Percentiles rank a stretch among this genome's conserved stretches.
These are phyloP conservation scores for Vanrija pseudolonga DNA, from an alignment of 1,284 basidiomycete genomes.

Conservation along the genomic window DNA sequence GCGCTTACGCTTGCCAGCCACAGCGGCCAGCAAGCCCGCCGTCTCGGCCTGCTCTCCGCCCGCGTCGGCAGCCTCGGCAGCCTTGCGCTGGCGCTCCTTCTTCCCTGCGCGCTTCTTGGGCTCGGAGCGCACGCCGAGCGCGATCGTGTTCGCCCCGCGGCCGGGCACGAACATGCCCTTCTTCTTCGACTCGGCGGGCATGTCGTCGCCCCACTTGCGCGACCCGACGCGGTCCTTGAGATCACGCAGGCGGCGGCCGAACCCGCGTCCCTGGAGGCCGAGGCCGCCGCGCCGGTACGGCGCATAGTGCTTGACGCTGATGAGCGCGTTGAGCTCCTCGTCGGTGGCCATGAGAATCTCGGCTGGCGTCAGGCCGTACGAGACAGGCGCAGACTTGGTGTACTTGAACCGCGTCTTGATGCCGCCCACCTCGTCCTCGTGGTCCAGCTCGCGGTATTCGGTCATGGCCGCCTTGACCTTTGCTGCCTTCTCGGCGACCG, in stretches of 20 bases:
- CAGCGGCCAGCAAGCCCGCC: neutral
- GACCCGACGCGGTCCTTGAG: constrained; percentile 60
- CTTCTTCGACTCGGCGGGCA: constrained; percentile 22
- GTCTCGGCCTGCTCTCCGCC: constrained; percentile 1
- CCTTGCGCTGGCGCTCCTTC: constrained; percentile 46
- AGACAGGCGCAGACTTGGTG: constrained; percentile 63
- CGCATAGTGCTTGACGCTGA: constrained; percentile 83
- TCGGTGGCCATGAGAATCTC: constrained; percentile 94
- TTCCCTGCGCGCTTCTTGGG: constrained; percentile 49
- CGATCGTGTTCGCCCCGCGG: constrained; percentile 10
- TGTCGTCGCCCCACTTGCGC: constrained; percentile 52
- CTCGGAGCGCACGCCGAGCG: constrained; percentile 10
- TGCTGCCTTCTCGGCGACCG: constrained; percentile 74
- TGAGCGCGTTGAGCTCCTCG: constrained; percentile 84
- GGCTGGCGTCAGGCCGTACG: constrained; percentile 70
- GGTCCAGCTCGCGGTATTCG: constrained; percentile 82
- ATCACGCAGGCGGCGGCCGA: constrained; percentile 68
- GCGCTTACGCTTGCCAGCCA: constrained; percentile 11
- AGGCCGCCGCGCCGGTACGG: constrained; percentile 66
- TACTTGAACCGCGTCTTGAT: constrained; percentile 94
- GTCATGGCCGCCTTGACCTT: constrained; percentile 84
- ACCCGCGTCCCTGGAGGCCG: constrained; percentile 59
- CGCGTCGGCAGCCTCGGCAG: constrained; percentile 8
- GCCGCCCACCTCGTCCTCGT: constrained; percentile 93
- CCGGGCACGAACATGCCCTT: neutral